These are phyloP conservation scores for Scheffersomyces illinoinensis DNA, from an alignment of 1,139 yeast species.

Conservation along the genomic window DNA sequence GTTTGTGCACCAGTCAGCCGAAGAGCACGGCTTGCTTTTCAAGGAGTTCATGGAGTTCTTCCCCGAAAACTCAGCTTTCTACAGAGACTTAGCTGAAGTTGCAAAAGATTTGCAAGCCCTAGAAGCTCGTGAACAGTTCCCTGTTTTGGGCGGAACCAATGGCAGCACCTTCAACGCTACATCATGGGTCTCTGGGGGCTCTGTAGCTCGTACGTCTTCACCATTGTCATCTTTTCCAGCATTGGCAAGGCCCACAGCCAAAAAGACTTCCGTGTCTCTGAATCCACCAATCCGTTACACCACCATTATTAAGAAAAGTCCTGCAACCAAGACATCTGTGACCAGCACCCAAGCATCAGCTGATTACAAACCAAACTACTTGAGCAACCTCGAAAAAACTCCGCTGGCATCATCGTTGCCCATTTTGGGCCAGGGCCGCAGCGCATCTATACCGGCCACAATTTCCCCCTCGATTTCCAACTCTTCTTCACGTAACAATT, in stretches of 20 bases:
- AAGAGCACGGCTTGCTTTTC: conserved; percentile 54
- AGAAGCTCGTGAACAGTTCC: conserved; percentile 28
- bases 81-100: conserved; percentile 25
- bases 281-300: conserved; percentile 42
- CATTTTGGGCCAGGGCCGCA: conserved; percentile 13
- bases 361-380: conserved; percentile 33
- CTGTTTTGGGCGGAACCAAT: conserved; percentile 30
- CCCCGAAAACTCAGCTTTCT: conserved; percentile 34
- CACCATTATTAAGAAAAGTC: conserved; percentile 34
- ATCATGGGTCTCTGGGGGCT: conserved; percentile 28
- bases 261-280: conserved; percentile 17
- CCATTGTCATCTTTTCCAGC: conserved; percentile 53
- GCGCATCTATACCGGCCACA: conserved; percentile 1
- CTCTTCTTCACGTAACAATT: conserved; percentile 4
- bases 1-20: conserved; percentile 41
- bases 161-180: conserved; percentile 12
- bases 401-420: conserved; percentile 17
- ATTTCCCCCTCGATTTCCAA: conserved; percentile 3
- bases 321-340: conserved; percentile 13
- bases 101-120: conserved; percentile 22
- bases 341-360: conserved; percentile 19
- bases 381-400: conserved; percentile 20
- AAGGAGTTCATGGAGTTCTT: conserved; percentile 60
- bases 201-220: conserved; percentile 15
- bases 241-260: conserved; percentile 38